Base-by-base conservation (phyloP, 768 basidiomycete species). In the Steccherinum ochraceum region DNA sequence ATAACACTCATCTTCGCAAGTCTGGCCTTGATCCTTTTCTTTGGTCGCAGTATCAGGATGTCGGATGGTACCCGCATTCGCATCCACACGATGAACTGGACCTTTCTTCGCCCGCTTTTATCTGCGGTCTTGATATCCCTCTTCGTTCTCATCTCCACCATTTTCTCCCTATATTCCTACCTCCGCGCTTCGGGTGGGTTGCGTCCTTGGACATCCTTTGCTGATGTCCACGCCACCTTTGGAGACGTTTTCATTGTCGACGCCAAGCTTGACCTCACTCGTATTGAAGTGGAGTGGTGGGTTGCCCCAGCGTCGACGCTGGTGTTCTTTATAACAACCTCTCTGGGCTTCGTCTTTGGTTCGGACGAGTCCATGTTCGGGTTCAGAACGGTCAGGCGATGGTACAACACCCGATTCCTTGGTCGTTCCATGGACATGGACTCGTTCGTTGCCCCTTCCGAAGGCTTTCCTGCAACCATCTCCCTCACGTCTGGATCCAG, bases 1-100 rank as follows among this genome's bases (percentile, higher is more conserved):
- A 54, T 69, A 40, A 67, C 77, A 19, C 63, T 79, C 45, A 55
- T 70, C 39, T 71, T 71, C 48, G 71, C 68, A 50, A 72, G 75
- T 78, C 62, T 24, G 71, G 67, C 49, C 47, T 52, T 27, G 39
- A 59, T 41, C 40, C 46, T 49, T 39, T 56, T 59, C 45, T 57
- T 59, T 16, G 52, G 40, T 26, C 55, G 49, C n/a, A 49, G 24
- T 26, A 49, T 30, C 16, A 45, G 30, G 13, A 19, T 48, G 13
- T 53, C 55, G 5, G 45, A 54, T 27, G 52, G 46, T 7, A 42
- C 26, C 10, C 25, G 51, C 30, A 24, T 50, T 48, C 50, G 3
- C 50, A 51, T 46, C 51, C 47, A 26, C 45, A 55, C 50, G 7
- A 56, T 57, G 58, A 56, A 53, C 19, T 53, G 60, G 43, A 48